phyloP scores from a whole-genome alignment of 257 asterid species.

The Salvia rosmarinus region DNA sequence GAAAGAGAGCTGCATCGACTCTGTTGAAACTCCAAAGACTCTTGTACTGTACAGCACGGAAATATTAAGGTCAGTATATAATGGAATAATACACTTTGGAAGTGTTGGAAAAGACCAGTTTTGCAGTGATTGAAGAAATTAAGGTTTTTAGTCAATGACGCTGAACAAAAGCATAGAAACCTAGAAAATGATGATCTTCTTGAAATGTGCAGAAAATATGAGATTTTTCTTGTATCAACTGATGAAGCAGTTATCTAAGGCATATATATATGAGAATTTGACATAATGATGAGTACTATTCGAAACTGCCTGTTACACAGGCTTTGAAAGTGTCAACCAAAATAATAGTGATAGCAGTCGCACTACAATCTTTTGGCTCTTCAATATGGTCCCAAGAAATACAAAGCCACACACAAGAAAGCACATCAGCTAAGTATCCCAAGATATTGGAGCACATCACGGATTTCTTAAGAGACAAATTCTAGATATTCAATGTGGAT shows the following conservation, averaged over 20 bases:
- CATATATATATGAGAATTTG: neutral
- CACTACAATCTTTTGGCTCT: neutral
- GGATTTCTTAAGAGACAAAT: too few relatives aligned
- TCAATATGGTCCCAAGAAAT: too few relatives aligned
- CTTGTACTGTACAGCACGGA: constrained; percentile 54
- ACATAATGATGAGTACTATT: too few relatives aligned
- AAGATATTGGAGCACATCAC: too few relatives aligned
- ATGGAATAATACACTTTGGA: neutral
- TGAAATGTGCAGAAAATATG: neutral
- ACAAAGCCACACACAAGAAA: too few relatives aligned
- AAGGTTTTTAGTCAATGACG: neutral
- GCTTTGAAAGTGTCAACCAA: too few relatives aligned
- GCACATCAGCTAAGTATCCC: too few relatives aligned
- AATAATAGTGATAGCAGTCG: too few relatives aligned
- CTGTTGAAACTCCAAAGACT: constrained; percentile 91
- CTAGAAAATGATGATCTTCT: neutral
- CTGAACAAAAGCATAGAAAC: neutral
- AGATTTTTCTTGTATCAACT: neutral
- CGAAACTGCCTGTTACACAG: too few relatives aligned
- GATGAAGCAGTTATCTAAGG: neutral
- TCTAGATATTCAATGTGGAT: too few relatives aligned
- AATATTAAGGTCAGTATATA: constrained; percentile 16
- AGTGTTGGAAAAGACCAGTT: neutral
- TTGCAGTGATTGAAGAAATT: neutral
- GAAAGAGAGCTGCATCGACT: constrained; percentile 92